Evolutionary conservation across 1,284 basidiomycete species (phyloP), one percentile per base, ranked within the genome.

Genomic region (Cutaneotrichosporon cutaneum): DNA sequence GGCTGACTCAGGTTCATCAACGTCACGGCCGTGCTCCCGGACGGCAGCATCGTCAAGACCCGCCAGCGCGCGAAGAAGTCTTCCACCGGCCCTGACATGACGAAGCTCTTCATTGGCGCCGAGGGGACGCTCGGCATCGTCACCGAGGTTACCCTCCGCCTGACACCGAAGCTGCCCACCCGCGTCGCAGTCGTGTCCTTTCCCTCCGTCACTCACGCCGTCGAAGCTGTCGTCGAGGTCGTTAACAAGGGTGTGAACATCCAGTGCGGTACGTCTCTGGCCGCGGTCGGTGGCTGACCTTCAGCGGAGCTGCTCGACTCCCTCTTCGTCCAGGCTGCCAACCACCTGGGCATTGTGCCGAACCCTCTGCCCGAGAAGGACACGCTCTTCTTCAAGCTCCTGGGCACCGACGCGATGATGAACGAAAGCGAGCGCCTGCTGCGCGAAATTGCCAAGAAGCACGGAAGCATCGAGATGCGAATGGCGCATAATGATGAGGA

Each of bases 41-140:
- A 86, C 21, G 94, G 94, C 1, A 86, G 94, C 70, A 87, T 96
- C 24, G 92, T 96, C 74, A 95, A 94, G 74, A 97, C 94, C 0
- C 85, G 94, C 1, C 84, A 86, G 52, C 82, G 93, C 22, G 88
- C 93, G n/a, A 83, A 82, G 55, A 96, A 96, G 76, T 94, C 90
- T 0, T 89, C 90, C 0, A 91, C 92, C 0, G 94, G 94, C 0
- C 93, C 92, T 50, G 92, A 97, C 70, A 82, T 86, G 4, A 93
- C 92, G 0, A 92, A 94, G 70, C 79, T 96, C 22, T 96, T 97
- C 78, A 89, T 95, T 58, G 93, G 94, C 24, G 90, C 92, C 0
- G 94, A 97, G 74, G 94, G 94, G 0, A 96, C 93, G 0, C 80
- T 96, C 26, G 94, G 94, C 0, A 90, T 97, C 59, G 84, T 96